A percentile compares a stretch with the other conserved stretches of the same genome.
phyloP scores from a whole-genome alignment of 345 rosid species.

The Rhodamnia argentea region DNA sequence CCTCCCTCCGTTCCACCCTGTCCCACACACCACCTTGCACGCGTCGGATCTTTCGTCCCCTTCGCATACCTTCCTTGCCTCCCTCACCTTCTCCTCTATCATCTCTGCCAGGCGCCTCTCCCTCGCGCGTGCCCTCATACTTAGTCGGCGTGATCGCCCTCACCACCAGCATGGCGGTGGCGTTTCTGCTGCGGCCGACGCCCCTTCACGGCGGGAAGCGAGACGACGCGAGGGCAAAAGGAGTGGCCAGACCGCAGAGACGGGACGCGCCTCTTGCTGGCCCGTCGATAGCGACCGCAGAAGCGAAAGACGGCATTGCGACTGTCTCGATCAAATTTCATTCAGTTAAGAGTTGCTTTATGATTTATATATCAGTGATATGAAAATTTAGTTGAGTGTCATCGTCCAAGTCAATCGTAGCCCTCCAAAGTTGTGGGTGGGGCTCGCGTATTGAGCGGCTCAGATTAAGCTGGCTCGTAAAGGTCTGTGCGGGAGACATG shows the following conservation, averaged over 20 bases:
- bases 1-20: slow-evolving; percentile 68
- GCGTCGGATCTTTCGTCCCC: slow-evolving; percentile 41
- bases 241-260: slow-evolving; percentile 15
- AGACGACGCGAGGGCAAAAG: slow-evolving; percentile 29
- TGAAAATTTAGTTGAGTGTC: too few relatives aligned
- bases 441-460: background rate
- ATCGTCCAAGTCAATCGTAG: background rate
- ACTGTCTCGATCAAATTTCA: background rate
- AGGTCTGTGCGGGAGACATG: background rate
- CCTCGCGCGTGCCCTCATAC: slow-evolving; percentile 61
- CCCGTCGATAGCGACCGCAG: background rate
- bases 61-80: slow-evolving; percentile 61
- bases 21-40: slow-evolving; percentile 86
- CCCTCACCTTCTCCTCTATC: slow-evolving; percentile 64
- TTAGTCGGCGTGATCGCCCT: slow-evolving; percentile 23
- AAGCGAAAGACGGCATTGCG: background rate
- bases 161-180: background rate
- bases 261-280: background rate
- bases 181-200: background rate
- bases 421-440: background rate
- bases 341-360: background rate
- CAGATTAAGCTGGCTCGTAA: background rate
- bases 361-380: background rate
- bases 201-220: background rate
- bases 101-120: slow-evolving; percentile 51